Evolutionary conservation across 177 flowering plant species (phyloP).

Genomic region (Vitis hybrid): DNA sequence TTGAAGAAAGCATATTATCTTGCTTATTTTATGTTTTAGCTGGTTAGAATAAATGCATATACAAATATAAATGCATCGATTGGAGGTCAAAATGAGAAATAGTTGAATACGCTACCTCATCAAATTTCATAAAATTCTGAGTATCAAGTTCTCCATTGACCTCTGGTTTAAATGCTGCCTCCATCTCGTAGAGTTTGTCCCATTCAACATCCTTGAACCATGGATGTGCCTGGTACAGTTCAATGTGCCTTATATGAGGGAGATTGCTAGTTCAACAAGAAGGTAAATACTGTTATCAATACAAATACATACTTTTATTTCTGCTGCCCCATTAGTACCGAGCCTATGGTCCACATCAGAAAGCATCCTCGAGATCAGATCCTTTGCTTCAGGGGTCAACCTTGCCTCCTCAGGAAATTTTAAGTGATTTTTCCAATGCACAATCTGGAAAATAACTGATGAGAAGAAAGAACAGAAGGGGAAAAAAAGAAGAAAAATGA

Average conservation of each 20-base stretch:
- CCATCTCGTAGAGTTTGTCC: constrained; percentile 85
- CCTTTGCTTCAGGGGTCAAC: constrained; percentile 82
- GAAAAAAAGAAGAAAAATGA: too few species aligned
- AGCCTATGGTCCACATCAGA: constrained; percentile 83
- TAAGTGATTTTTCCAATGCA: constrained; percentile 81
- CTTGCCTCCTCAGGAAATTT: constrained; percentile 83
- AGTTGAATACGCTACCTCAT: constrained; percentile 55
- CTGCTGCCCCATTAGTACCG: constrained; percentile 73
- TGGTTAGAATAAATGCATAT: neutral
- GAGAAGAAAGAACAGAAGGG: too few species aligned
- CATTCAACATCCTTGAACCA: constrained; percentile 86
- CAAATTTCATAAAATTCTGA: constrained; percentile 88
- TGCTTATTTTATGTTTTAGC: neutral
- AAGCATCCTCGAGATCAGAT: constrained; percentile 74
- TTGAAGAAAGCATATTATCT: too few species aligned
- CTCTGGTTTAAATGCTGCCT: constrained; percentile 93
- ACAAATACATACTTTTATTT: constrained; percentile 62
- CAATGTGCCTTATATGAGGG: constrained; percentile 9
- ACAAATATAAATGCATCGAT: neutral
- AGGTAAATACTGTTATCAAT: neutral
- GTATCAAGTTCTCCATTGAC: constrained; percentile 93
- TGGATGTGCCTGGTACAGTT: constrained; percentile 73
- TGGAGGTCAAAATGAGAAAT: neutral
- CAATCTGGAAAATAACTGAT: constrained; percentile 52
- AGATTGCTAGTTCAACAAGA: constrained; percentile 2